phyloP scores from a whole-genome alignment of 768 basidiomycete genomes.

The Leccinum ochraceum region DNA sequence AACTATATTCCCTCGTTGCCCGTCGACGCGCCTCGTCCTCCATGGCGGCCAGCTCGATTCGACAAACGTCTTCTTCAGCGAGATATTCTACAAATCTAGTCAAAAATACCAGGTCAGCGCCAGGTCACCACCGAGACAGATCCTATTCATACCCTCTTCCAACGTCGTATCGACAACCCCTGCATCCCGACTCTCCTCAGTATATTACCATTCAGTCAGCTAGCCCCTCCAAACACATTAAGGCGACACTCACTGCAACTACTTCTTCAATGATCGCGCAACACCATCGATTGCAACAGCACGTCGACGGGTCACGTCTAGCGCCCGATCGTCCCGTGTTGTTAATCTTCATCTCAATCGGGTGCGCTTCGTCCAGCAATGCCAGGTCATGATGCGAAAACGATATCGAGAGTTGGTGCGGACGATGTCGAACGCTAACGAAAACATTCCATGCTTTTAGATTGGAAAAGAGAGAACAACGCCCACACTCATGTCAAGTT shows the following conservation, averaged over 20 bases:
- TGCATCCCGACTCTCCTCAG: conserved; percentile 45
- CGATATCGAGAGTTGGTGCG: conserved; percentile 56
- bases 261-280: conserved; percentile 41
- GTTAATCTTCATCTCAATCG: conserved; percentile 65
- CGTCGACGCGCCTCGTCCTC: conserved; percentile 35
- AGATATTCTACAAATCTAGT: conserved; percentile 50
- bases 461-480: background rate
- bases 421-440: conserved; percentile 59
- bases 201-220: background rate
- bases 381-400: conserved; percentile 67
- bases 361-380: conserved; percentile 79
- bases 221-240: background rate
- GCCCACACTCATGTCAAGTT: conserved; percentile 43
- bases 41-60: conserved; percentile 45
- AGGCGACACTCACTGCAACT: conserved; percentile 44
- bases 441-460: conserved; percentile 1
- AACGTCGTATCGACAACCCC: conserved; percentile 55
- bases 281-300: conserved; percentile 71
- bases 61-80: conserved; percentile 62
- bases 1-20: no score
- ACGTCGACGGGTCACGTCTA: conserved; percentile 72
- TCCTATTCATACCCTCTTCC: conserved; percentile 43
- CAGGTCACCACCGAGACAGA: conserved; percentile 46
- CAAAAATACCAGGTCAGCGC: background rate
- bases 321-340: conserved; percentile 68